Evolutionary conservation across 2,329 filamentous ascomycete species (phyloP), one percentile per base, ranked within the genome.

Genomic region (Phoma sp.): DNA sequence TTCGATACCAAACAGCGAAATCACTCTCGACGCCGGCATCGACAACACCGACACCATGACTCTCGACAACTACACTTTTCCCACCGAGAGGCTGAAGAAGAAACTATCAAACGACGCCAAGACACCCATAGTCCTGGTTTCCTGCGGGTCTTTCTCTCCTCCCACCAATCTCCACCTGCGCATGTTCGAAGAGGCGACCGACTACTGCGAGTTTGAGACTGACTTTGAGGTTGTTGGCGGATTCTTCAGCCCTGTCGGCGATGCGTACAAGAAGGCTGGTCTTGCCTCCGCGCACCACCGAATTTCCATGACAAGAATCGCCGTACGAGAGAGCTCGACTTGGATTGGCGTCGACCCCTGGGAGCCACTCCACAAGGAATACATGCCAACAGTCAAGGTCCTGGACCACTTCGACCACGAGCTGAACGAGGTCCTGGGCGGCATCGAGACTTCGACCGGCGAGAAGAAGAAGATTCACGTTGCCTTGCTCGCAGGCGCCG

Each of bases 391-490:
- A 1, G 93, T 93, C 32, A 85, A 89, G 65, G 93, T 96, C 33
- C 81, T 97, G 42, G 92, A 96, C 69, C 93, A 97, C 76, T 95
- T 97, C 66, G 87, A 96, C 62, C 79, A 93, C 70, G 92, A 97
- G 74, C 91, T 97, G 72, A 96, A 97, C 72, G 83, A 85, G 20
- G 84, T 91, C 37, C 80, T 87, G 25, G 87, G 89, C 32, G 93
- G 93, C 6, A 85, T 95, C 25, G 83, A 90, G 66, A 84, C 83
- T 39, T 81, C 83, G 17, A 83, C 88, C 61, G 91, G 91, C 54
- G 80, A 80, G 47, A 85, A 83, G 68, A 88, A 86, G 73, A 84
- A 80, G 11, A 88, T 89, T 15, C 87, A 87, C 53, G 91, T 97
- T 62, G 87, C 91, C 40, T 83, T 97, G 29, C 83, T 97, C 26